These are phyloP conservation scores for Forsythia suspensa DNA, from an alignment of 257 asterid genomes.

Conservation along the genomic window DNA sequence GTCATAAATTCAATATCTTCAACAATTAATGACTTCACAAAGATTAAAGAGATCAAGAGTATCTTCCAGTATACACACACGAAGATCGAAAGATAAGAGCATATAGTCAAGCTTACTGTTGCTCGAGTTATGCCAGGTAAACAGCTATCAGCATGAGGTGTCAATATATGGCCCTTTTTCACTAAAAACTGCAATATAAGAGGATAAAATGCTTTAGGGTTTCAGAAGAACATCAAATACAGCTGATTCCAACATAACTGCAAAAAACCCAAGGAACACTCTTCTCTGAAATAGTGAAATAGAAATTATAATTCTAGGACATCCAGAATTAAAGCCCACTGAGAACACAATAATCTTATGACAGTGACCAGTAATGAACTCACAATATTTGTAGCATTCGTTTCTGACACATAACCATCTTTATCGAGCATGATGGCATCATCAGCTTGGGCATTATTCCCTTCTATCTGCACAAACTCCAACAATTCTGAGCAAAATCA, in stretches of 20 bases:
- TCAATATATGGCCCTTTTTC: constrained; percentile 66
- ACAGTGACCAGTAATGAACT: constrained; percentile 32
- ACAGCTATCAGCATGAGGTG: constrained; percentile 88
- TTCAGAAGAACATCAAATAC: not conserved
- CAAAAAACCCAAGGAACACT: constrained; percentile 5
- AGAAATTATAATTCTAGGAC: not conserved
- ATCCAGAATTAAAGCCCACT: not conserved
- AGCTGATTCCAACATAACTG: not conserved
- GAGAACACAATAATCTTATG: not conserved
- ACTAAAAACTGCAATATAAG: constrained; percentile 67
- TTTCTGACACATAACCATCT: constrained; percentile 92
- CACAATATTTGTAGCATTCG: constrained; percentile 88
- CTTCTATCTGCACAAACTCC: constrained; percentile 71
- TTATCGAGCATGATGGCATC: constrained; percentile 94
- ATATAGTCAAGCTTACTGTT: constrained; percentile 54
- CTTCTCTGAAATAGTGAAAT: not conserved
- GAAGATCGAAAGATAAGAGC: not conserved
- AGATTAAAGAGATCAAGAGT: not conserved
- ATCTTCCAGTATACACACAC: not conserved
- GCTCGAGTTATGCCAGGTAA: constrained; percentile 89
- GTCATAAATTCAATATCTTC: not conserved
- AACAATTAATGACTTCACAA: not conserved
- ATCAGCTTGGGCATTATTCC: constrained; percentile 78
- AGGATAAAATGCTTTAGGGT: constrained; percentile 3
- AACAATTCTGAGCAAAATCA: constrained; percentile 5